These are phyloP conservation scores for Davidsoniella eucalypti DNA, from an alignment of 2,329 filamentous ascomycete species.

Conservation along the genomic window DNA sequence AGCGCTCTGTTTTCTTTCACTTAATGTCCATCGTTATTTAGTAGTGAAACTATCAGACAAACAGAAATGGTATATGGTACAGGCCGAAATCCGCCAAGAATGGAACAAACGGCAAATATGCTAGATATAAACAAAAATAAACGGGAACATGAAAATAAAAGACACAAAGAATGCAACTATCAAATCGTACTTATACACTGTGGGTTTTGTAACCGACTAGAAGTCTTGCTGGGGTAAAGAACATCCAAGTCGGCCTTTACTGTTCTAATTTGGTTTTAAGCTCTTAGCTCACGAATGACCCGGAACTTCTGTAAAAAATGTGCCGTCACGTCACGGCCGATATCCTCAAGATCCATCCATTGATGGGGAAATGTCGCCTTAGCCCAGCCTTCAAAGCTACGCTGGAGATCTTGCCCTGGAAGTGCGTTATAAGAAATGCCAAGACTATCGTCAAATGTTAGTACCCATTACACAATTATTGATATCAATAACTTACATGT, in stretches of 20 bases:
- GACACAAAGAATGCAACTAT: too few relatives aligned
- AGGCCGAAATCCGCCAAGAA: too few relatives aligned
- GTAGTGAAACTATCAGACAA: too few relatives aligned
- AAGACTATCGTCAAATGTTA: constrained; percentile 32
- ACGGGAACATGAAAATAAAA: too few relatives aligned
- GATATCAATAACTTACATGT: constrained; percentile 42
- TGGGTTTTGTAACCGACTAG: too few relatives aligned
- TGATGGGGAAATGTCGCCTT: constrained; percentile 46
- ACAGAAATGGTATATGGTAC: too few relatives aligned
- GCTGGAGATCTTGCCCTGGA: constrained; percentile 46
- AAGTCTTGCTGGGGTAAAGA: background rate
- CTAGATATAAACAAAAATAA: too few relatives aligned
- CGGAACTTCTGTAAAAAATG: constrained; percentile 33
- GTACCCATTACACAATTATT: background rate
- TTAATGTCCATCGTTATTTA: too few relatives aligned
- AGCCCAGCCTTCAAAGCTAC: constrained; percentile 59
- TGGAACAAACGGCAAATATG: too few relatives aligned
- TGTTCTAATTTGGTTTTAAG: constrained; percentile 21
- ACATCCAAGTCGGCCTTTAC: background rate
- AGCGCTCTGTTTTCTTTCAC: too few relatives aligned
- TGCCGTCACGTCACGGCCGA: constrained; percentile 29
- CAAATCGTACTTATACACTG: too few relatives aligned
- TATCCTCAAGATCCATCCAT: constrained; percentile 50
- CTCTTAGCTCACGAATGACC: constrained; percentile 30
- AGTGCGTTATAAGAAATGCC: constrained; percentile 63